Evolutionary conservation across 208 protist species (phyloP).

Genomic region (Giardia duodenalis): DNA sequence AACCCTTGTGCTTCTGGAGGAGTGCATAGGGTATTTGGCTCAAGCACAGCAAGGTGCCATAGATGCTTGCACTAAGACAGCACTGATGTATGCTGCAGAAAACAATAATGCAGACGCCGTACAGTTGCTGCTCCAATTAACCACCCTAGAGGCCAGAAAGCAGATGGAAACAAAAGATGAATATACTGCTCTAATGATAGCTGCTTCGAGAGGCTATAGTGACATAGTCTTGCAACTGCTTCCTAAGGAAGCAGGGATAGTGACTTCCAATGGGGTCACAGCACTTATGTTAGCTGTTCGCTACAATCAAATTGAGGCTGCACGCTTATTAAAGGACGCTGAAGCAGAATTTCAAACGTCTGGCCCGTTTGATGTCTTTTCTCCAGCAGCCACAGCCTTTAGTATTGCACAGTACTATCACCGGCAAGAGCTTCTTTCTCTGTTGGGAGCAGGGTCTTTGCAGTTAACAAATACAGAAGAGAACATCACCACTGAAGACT

Average conservation of each 20-base stretch:
- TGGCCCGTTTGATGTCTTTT: neutral
- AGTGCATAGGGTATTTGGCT: neutral
- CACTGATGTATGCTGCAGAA: neutral
- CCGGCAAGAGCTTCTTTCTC: too few relatives aligned
- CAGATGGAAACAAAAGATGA: neutral
- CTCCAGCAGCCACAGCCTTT: too few relatives aligned
- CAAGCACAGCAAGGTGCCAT: neutral
- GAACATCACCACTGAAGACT: too few relatives aligned
- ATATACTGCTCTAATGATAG: neutral
- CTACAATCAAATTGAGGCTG: neutral
- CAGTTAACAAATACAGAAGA: too few relatives aligned
- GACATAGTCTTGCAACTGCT: neutral
- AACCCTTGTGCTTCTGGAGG: neutral
- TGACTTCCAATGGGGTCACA: neutral
- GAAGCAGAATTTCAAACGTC: neutral
- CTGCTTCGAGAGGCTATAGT: neutral
- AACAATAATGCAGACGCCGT: neutral
- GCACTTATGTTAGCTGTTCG: neutral
- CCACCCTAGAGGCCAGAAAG: neutral
- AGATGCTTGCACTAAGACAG: neutral
- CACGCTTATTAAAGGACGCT: neutral
- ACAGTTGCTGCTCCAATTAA: neutral
- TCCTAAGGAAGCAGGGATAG: neutral
- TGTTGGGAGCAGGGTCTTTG: too few relatives aligned
- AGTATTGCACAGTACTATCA: too few relatives aligned